Conservation (phyloP, 176 grass and related monocot species). For the Tillandsia leiboldiana region DNA sequence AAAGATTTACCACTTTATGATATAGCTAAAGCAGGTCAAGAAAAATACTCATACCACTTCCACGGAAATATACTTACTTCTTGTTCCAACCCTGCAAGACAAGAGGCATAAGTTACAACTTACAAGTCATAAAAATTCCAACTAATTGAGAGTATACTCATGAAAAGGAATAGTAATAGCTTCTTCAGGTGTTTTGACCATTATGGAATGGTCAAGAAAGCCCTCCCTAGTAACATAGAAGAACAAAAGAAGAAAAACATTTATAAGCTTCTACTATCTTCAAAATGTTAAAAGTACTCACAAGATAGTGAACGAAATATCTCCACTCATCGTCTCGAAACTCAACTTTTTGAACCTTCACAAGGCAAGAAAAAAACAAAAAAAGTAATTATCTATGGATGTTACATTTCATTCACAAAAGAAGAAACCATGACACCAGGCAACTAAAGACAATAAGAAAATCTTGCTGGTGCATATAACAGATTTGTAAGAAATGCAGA, state of each 20-base stretch:
- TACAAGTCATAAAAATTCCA: neutral
- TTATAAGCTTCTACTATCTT: neutral
- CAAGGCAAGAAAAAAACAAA: slow-evolving; percentile 1
- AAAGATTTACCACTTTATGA: neutral
- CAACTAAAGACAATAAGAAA: neutral
- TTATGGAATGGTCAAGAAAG: neutral
- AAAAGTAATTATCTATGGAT: neutral
- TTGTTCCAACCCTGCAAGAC: slow-evolving; percentile 97
- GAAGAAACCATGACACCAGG: slow-evolving; percentile 8
- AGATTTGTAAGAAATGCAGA: too few relatives aligned
- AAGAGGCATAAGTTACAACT: slow-evolving; percentile 19
- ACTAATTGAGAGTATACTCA: neutral
- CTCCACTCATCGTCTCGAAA: slow-evolving; percentile 57
- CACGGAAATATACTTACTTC: slow-evolving; percentile 52
- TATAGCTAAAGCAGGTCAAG: neutral
- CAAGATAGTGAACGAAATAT: slow-evolving; percentile 89
- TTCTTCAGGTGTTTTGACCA: slow-evolving; percentile 3
- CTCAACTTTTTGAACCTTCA: slow-evolving; percentile 81
- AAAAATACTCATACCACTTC: neutral
- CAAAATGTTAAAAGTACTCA: slow-evolving; percentile 27
- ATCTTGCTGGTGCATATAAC: neutral
- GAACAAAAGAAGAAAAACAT: too few relatives aligned
- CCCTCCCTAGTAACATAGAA: too few relatives aligned
- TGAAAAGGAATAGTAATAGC: slow-evolving; percentile 2
- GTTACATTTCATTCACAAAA: slow-evolving; percentile 10